Percentiles rank a stretch among this genome's conserved stretches.
These are phyloP conservation scores for Paraurostyla sp. DNA, from an alignment of 73 alveolate genomes.

Conservation along the genomic window DNA sequence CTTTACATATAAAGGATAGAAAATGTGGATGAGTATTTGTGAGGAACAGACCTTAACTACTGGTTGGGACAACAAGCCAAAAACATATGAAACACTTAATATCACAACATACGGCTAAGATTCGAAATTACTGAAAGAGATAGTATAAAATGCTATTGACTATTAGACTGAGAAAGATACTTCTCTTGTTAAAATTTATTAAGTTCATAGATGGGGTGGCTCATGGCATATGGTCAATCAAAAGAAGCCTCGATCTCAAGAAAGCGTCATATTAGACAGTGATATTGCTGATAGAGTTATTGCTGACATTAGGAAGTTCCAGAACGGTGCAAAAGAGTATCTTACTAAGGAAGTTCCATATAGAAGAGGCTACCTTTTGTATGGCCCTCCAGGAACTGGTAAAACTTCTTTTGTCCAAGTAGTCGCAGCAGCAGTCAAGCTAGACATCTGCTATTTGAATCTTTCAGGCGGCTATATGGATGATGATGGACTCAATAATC, in stretches of 20 bases:
- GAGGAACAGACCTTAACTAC: constrained; percentile 64
- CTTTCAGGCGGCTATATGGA: constrained; percentile 64
- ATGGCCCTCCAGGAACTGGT: constrained; percentile 85
- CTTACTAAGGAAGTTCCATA: constrained; percentile 77
- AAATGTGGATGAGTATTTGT: constrained; percentile 42
- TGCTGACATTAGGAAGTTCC: constrained; percentile 69
- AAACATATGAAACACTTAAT: constrained; percentile 14
- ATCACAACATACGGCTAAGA: constrained; percentile 46
- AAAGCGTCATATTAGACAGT: constrained; percentile 46
- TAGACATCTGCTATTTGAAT: constrained; percentile 78
- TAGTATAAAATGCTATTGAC: constrained; percentile 33
- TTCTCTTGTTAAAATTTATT: constrained; percentile 14
- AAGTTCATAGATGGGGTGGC: constrained; percentile 66
- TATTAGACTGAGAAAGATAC: constrained; percentile 31
- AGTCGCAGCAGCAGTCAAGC: constrained; percentile 75
- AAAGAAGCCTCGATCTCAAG: constrained; percentile 55
- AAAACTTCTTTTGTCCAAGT: constrained; percentile 79
- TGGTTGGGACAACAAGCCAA: constrained; percentile 64
- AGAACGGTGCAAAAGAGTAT: constrained; percentile 73
- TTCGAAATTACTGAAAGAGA: not conserved
- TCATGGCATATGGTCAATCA: constrained; percentile 38
- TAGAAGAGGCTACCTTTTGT: constrained; percentile 78
- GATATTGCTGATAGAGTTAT: constrained; percentile 46
- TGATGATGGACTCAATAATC: constrained; percentile 67
- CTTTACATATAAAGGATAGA: constrained; percentile 37